Percentiles rank a stretch among this genome's conserved stretches.
Conservation (phyloP, 495 filamentous ascomycete genomes). For the Xanthoparmelia taractica region DNA sequence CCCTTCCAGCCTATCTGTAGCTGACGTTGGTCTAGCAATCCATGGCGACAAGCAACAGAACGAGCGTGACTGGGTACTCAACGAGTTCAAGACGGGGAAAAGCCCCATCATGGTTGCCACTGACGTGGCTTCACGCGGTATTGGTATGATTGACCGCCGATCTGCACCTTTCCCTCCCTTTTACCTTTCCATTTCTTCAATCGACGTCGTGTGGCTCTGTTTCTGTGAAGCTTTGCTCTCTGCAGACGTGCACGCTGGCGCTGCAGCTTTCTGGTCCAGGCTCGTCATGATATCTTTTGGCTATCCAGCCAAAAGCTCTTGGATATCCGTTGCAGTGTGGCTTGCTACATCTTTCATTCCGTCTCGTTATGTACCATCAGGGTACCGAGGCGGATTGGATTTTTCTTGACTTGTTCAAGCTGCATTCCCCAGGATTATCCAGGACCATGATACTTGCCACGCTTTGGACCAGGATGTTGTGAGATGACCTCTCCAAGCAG, state of each 20-base stretch:
- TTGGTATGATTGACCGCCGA: slow-evolving; percentile 87
- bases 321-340: slow-evolving; percentile 73
- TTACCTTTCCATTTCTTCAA: slow-evolving; percentile 31
- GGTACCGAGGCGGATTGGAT: slow-evolving; percentile 69
- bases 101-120: slow-evolving; percentile 90
- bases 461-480: slow-evolving; percentile 41
- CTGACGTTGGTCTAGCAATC: slow-evolving; percentile 62
- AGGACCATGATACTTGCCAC: slow-evolving; percentile 66
- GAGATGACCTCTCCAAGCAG: slow-evolving; percentile 48
- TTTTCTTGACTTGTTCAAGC: slow-evolving; percentile 64
- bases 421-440: slow-evolving; percentile 58
- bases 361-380: slow-evolving; percentile 61
- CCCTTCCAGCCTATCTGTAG: slow-evolving; percentile 67
- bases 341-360: slow-evolving; percentile 63
- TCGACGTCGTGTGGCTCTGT: slow-evolving; percentile 61
- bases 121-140: slow-evolving; percentile 93
- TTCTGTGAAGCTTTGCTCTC: slow-evolving; percentile 85
- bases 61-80: slow-evolving; percentile 98
- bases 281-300: slow-evolving; percentile 67
- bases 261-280: slow-evolving; percentile 79
- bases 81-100: slow-evolving; percentile 96
- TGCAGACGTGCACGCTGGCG: slow-evolving; percentile 66
- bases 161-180: slow-evolving; percentile 40
- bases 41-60: slow-evolving; percentile 99
- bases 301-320: slow-evolving; percentile 72